phyloP scores from a whole-genome alignment of 768 basidiomycete species.

The Auriculariales sp. region DNA sequence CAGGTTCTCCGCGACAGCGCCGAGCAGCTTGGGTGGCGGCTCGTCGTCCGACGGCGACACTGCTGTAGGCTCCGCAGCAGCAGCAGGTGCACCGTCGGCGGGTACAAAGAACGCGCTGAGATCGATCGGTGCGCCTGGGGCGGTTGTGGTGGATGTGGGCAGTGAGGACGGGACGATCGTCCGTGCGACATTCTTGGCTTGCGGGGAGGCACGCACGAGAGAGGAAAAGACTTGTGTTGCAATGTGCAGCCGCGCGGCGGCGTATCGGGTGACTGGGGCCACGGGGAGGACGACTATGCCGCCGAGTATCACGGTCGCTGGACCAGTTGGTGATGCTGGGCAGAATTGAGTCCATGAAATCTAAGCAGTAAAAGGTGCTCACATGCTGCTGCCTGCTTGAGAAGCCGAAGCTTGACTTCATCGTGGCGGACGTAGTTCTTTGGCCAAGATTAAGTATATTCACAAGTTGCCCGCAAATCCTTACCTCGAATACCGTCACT shows the following conservation, averaged over 20 bases:
- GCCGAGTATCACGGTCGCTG: constrained; percentile 42
- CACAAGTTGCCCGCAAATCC: constrained; percentile 4
- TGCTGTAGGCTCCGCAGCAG: constrained; percentile 19
- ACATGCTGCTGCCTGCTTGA: too few species aligned
- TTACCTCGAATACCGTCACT: constrained; percentile 70
- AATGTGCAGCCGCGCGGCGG: constrained; percentile 53
- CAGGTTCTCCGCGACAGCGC: constrained; percentile 80
- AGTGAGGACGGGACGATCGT: constrained; percentile 34
- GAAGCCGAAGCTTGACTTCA: constrained; percentile 53
- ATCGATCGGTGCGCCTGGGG: constrained; percentile 18
- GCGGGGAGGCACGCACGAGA: constrained; percentile 51
- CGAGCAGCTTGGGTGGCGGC: constrained; percentile 51
- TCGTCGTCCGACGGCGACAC: constrained; percentile 28
- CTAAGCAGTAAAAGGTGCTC: too few species aligned
- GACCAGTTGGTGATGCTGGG: constrained; percentile 30
- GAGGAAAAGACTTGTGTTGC: constrained; percentile 69
- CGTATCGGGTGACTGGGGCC: constrained; percentile 39
- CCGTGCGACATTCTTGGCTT: constrained; percentile 49
- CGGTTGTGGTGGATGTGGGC: constrained; percentile 18
- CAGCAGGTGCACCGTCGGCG: constrained; percentile 34
- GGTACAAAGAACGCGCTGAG: constrained; percentile 51
- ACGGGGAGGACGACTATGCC: constrained; percentile 51
- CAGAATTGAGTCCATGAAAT: constrained; percentile 11
- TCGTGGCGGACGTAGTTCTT: constrained; percentile 70
- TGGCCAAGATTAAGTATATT: background rate